phyloP scores from a whole-genome alignment of 176 grass and related monocot species.

The Themeda triandra region DNA sequence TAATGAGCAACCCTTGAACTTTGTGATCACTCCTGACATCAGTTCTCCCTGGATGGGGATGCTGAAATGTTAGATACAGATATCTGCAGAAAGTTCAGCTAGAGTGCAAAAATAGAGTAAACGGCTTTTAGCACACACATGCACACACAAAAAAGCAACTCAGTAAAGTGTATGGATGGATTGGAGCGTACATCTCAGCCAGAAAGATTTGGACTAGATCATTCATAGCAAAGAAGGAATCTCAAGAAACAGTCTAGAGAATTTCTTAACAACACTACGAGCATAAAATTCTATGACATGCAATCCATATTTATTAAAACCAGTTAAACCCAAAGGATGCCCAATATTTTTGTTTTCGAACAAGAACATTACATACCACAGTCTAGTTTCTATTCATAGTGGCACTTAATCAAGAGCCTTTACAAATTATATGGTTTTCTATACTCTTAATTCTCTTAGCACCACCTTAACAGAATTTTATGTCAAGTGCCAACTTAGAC shows the following conservation, averaged over 20 bases:
- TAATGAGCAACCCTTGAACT: slow-evolving; percentile 65
- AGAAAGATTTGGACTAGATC: not conserved
- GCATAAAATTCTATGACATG: too few relatives aligned
- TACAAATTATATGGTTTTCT: not conserved
- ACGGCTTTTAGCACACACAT: not conserved
- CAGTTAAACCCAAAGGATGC: not conserved
- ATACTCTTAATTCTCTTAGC: not conserved
- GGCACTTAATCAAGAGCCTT: not conserved
- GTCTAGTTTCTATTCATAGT: not conserved
- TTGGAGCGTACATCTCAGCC: not conserved
- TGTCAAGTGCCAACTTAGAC: not conserved
- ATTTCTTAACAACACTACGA: not conserved
- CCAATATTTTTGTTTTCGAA: not conserved
- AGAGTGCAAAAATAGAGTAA: not conserved
- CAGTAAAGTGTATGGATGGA: too few relatives aligned
- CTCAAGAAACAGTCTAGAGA: not conserved
- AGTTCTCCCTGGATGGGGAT: slow-evolving; percentile 9
- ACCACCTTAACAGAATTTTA: not conserved
- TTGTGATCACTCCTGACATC: slow-evolving; percentile 71
- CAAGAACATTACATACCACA: not conserved
- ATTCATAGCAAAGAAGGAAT: not conserved
- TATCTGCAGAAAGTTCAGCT: not conserved
- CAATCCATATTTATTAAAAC: not conserved
- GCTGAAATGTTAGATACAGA: not conserved
- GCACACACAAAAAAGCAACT: not conserved